phyloP scores from a whole-genome alignment of 345 rosid species.

The Aurinia saxatilis region DNA sequence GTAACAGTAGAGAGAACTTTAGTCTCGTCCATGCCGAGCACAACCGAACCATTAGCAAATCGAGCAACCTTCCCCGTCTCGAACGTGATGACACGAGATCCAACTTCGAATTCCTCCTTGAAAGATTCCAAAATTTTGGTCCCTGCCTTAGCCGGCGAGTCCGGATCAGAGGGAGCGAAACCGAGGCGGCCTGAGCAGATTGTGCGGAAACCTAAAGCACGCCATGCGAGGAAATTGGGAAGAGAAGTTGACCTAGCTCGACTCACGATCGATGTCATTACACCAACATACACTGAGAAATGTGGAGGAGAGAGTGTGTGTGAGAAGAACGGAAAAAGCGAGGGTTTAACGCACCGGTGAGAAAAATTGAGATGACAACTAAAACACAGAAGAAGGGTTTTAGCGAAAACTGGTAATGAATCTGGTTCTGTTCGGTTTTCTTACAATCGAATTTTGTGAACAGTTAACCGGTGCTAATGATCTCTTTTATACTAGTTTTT shows the following conservation, averaged over 20 bases:
- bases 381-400: slow-evolving; percentile 9
- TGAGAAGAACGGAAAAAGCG: slow-evolving; percentile 17
- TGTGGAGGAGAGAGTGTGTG: neutral
- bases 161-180: slow-evolving; percentile 42
- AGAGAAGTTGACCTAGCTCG: slow-evolving; percentile 40
- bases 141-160: slow-evolving; percentile 37
- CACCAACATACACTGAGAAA: slow-evolving; percentile 2
- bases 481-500: neutral
- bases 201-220: slow-evolving; percentile 45
- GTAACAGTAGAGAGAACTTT: slow-evolving; percentile 78
- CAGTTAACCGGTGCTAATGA: neutral
- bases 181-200: slow-evolving; percentile 54
- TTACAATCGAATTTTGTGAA: neutral
- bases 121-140: slow-evolving; percentile 63
- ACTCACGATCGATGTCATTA: slow-evolving; percentile 50
- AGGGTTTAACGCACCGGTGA: slow-evolving; percentile 28
- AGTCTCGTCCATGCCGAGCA: slow-evolving; percentile 68
- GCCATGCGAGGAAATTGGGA: slow-evolving; percentile 52
- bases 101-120: slow-evolving; percentile 79
- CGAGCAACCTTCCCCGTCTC: slow-evolving; percentile 90
- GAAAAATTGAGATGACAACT: neutral
- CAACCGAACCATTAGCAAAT: slow-evolving; percentile 83
- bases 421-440: slow-evolving; percentile 10
- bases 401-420: no score
- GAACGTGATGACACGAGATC: slow-evolving; percentile 58